Base-by-base conservation (phyloP, 768 basidiomycete genomes). In the Rhodotorula taiwanensis region DNA sequence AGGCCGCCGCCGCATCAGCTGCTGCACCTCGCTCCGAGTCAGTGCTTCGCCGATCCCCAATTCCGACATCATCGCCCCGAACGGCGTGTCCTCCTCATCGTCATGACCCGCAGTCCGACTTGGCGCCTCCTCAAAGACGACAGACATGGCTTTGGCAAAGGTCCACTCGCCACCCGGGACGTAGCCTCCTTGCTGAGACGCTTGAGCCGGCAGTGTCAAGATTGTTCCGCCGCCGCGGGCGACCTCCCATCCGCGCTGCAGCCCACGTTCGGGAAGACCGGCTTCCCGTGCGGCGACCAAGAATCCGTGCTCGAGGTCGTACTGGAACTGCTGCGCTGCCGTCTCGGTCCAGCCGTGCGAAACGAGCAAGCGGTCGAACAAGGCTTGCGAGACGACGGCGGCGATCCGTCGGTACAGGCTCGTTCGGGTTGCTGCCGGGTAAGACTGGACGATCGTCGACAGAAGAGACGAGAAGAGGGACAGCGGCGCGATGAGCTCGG, bases 291-390 rank as follows among this genome's bases (percentile, higher is more conserved):
- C 71, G 4, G 72, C 71, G 18, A 11, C 87, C 86, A 76, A 89
- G 86, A 9, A 86, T 80, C 91, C 92, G 91, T 52, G 89, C 79
- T 72, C 84, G 81, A 78, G 83, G 84, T 98, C 92, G 1, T 81
- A 81, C 27, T 78, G 78, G 27, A 94, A 80, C 27, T 78, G 76
- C 62, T 79, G 80, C 8, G 86, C 88, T 58, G 89, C 86, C 13
- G 75, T 72, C 5, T 80, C 74, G 36, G 81, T 79, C 59, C 92
- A 79, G 57, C 79, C 78, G 10, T 77, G 84, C 72, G 87, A 88
- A 43, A 86, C 75, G 57, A 95, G 83, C 62, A 86, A 83, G 20
- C 92, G 86, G 67, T 92, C 88, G 25, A 88, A 77, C 55, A 98
- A 84, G 73, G 92, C 84, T 52, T 86, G 83, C 0, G 86, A 80